A percentile compares a stretch with the other conserved stretches of the same genome.
These are phyloP conservation scores for Canariomyces notabilis DNA, from an alignment of 2,329 filamentous ascomycete species.

Conservation along the genomic window DNA sequence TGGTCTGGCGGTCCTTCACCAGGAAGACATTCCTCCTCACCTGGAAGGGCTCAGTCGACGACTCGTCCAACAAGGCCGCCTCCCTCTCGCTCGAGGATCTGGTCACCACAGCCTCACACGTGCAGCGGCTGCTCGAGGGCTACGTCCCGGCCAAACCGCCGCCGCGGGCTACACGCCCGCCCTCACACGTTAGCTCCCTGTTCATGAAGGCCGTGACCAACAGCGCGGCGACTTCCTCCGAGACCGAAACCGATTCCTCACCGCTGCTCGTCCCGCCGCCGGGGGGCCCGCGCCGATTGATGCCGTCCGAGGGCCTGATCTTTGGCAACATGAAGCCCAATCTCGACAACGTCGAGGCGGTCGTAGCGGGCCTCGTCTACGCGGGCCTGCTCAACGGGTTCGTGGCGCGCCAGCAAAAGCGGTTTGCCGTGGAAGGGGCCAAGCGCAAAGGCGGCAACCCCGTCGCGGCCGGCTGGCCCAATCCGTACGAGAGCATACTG, in stretches of 20 bases:
- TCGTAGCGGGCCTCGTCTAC: slow-evolving; percentile 69
- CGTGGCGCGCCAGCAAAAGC: slow-evolving; percentile 68
- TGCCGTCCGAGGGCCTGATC: slow-evolving; percentile 55
- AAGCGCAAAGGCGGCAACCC: slow-evolving; percentile 57
- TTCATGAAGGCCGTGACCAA: slow-evolving; percentile 50
- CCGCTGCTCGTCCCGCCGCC: slow-evolving; percentile 45
- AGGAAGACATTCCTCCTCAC: slow-evolving; percentile 73
- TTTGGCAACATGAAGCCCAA: slow-evolving; percentile 58
- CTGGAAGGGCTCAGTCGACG: slow-evolving; percentile 46
- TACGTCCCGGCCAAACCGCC: slow-evolving; percentile 41
- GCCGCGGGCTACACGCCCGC: slow-evolving; percentile 31
- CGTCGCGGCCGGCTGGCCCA: slow-evolving; percentile 69
- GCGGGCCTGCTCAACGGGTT: slow-evolving; percentile 82
- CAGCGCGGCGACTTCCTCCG: slow-evolving; percentile 29
- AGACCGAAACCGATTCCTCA: slow-evolving; percentile 19
- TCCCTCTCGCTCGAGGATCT: slow-evolving; percentile 70
- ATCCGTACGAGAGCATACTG: slow-evolving; percentile 63
- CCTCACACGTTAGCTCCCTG: slow-evolving; percentile 45
- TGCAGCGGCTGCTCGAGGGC: slow-evolving; percentile 60
- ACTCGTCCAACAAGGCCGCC: slow-evolving; percentile 45
- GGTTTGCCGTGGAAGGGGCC: slow-evolving; percentile 78
- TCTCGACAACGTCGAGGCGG: slow-evolving; percentile 66
- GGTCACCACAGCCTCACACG: slow-evolving; percentile 55
- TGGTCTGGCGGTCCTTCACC: slow-evolving; percentile 79
- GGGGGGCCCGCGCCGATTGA: slow-evolving; percentile 43